Percentiles rank a stretch among this genome's conserved stretches.
phyloP scores from a whole-genome alignment of 2,329 filamentous ascomycete species.

The Dothistroma septosporum region DNA sequence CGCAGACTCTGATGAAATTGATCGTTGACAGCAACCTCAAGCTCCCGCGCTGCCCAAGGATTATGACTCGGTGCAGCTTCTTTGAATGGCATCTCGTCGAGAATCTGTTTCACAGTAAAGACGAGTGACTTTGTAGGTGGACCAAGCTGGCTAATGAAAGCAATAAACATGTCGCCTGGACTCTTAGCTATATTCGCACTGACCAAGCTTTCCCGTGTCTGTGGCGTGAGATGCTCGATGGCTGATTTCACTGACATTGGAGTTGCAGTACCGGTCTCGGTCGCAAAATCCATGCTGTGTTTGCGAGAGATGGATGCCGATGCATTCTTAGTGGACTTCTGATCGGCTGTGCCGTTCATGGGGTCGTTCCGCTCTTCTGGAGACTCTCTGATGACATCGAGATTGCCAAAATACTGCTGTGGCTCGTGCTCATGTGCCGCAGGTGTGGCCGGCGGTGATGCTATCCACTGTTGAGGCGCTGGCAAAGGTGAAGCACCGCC shows the following conservation, averaged over 20 bases:
- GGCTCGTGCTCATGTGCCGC: conserved; percentile 8
- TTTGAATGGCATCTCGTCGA: conserved; percentile 77
- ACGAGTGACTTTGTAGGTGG: conserved; percentile 96
- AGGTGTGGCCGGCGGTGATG: conserved; percentile 9
- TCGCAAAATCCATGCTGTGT: conserved; percentile 16
- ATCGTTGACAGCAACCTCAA: conserved; percentile 67
- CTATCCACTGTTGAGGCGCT: conserved; percentile 11
- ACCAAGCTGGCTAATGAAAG: conserved; percentile 83
- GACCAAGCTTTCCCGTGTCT: conserved; percentile 2
- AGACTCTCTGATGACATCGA: conserved; percentile 42
- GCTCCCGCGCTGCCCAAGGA: conserved; percentile 47
- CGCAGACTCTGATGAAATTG: conserved; percentile 75
- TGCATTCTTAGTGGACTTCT: neutral
- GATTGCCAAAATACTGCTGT: conserved; percentile 30
- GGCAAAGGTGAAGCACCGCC: conserved; percentile 9
- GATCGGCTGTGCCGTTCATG: neutral
- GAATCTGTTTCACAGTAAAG: conserved; percentile 80
- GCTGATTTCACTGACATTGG: conserved; percentile 16
- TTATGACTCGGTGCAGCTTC: conserved; percentile 30
- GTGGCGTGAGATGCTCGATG: conserved; percentile 6
- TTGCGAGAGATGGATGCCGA: neutral
- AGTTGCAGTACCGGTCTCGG: conserved; percentile 14
- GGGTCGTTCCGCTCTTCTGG: conserved; percentile 28
- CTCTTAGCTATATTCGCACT: conserved; percentile 20
- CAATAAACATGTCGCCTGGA: conserved; percentile 78